A percentile compares a stretch with the other conserved stretches of the same genome.
Evolutionary conservation across 768 basidiomycete genomes (phyloP).

Genomic region (Suillus subluteus): DNA sequence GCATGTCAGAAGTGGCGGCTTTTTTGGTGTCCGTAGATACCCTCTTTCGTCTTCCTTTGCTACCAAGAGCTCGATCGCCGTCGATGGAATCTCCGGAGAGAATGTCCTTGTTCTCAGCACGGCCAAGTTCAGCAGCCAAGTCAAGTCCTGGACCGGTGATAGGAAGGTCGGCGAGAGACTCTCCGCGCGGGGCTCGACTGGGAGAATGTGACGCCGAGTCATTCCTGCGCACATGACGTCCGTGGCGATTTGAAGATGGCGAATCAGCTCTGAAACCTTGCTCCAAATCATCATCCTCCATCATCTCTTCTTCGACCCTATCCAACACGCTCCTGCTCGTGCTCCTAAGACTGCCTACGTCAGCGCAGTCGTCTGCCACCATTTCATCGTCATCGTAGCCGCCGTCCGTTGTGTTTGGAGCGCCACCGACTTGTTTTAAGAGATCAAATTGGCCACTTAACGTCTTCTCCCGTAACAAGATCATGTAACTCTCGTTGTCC

Average conservation of each 20-base stretch:
- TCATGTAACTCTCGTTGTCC: constrained; percentile 97
- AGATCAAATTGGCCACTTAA: constrained; percentile 87
- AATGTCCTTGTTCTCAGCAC: constrained; percentile 88
- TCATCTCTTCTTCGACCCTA: constrained; percentile 57
- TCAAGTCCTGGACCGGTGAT: constrained; percentile 90
- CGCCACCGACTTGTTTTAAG: constrained; percentile 64
- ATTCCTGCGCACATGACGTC: constrained; percentile 54
- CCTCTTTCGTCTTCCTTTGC: constrained; percentile 52
- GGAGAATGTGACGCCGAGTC: constrained; percentile 57
- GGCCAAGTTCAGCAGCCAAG: constrained; percentile 88
- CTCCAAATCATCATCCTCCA: constrained; percentile 47
- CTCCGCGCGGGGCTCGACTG: constrained; percentile 54
- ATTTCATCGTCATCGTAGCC: constrained; percentile 39
- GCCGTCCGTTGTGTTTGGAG: constrained; percentile 43
- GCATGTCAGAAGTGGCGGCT: constrained; percentile 38
- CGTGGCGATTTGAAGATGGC: constrained; percentile 45
- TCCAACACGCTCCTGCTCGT: constrained; percentile 61
- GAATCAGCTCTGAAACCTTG: constrained; percentile 42
- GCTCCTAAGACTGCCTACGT: constrained; percentile 60
- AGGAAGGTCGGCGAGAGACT: constrained; percentile 84
- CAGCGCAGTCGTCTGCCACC: constrained; percentile 41
- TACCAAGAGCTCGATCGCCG: constrained; percentile 48
- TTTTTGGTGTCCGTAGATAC: constrained; percentile 34
- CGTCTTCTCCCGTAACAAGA: constrained; percentile 88
- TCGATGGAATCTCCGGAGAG: constrained; percentile 59